Conservation (phyloP, 345 rosid genomes). For the Zanthoxylum bungeanum region DNA sequence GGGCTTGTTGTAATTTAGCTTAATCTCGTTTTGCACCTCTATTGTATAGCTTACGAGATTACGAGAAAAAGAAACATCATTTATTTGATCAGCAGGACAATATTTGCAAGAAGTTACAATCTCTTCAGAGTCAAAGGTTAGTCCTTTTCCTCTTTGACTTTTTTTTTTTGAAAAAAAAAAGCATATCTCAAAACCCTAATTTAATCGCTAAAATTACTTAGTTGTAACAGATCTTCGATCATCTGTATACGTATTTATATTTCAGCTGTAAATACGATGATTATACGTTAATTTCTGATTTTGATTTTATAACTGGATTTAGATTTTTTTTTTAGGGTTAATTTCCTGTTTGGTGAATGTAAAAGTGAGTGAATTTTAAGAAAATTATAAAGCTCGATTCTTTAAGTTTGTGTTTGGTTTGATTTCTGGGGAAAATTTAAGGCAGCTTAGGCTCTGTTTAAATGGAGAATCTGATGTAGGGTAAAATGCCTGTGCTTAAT, state of each 20-base stretch:
- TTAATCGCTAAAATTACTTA: not conserved
- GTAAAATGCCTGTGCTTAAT: not conserved
- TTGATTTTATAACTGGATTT: too few species aligned
- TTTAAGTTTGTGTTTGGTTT: not conserved
- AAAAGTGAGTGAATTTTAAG: constrained; percentile 1
- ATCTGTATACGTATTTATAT: not conserved
- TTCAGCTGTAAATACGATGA: not conserved
- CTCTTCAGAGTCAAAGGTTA: constrained; percentile 41
- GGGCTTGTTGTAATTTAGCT: constrained; percentile 1
- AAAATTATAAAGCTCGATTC: not conserved
- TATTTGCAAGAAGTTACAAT: too few species aligned
- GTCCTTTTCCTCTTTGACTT: constrained; percentile 17
- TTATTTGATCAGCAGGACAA: constrained; percentile 17
- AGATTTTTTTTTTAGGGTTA: not conserved
- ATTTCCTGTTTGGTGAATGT: constrained; percentile 6
- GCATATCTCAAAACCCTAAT: constrained; percentile 11
- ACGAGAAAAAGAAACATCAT: not conserved
- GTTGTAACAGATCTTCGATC: constrained; percentile 14
- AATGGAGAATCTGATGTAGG: not conserved
- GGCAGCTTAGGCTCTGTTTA: not conserved
- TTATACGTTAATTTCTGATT: not conserved
- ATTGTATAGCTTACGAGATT: not conserved
- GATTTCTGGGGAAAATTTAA: not conserved
- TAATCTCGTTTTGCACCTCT: too few species aligned
- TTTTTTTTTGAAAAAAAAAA: too few species aligned